Evolutionary conservation across 345 rosid species (phyloP).

Genomic region (Pseudoturritis turrita): DNA sequence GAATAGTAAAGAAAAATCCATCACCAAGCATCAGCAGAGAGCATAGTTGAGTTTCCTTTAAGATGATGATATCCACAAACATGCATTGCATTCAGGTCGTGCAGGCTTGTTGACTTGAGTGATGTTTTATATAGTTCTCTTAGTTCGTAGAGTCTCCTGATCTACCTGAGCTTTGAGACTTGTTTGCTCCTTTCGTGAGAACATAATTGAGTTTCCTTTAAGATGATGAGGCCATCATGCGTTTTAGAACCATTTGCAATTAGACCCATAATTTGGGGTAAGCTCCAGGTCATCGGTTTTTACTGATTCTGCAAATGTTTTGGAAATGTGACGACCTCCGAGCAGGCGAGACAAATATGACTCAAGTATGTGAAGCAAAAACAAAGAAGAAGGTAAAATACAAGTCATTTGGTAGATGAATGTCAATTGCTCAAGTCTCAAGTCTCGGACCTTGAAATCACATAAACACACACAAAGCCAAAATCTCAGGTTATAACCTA

Average conservation of each 20-base stretch:
- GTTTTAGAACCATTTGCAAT: conserved; percentile 63
- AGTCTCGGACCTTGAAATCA: too few species aligned
- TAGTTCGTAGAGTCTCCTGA: conserved; percentile 48
- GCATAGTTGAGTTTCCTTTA: not conserved
- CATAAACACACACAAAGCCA: too few species aligned
- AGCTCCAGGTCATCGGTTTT: conserved; percentile 42
- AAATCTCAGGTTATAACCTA: too few species aligned
- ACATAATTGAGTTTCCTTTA: too few species aligned
- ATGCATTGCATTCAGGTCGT: conserved; percentile 56
- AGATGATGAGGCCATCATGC: conserved; percentile 47
- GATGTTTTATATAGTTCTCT: conserved; percentile 79
- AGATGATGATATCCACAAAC: conserved; percentile 53
- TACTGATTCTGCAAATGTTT: conserved; percentile 33
- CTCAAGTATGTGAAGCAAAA: conserved; percentile 62
- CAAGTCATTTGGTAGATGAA: too few species aligned
- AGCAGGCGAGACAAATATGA: conserved; percentile 62
- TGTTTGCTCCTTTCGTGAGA: conserved; percentile 36
- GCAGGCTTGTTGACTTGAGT: conserved; percentile 46
- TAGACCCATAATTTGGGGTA: conserved; percentile 66
- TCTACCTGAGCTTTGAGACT: conserved; percentile 34
- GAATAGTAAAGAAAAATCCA: not conserved
- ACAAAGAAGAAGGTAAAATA: not conserved
- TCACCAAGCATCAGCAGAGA: not conserved
- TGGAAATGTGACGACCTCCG: conserved; percentile 51
- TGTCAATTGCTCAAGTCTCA: too few species aligned